These are phyloP conservation scores for Colletotrichum sp. DNA, from an alignment of 2,329 filamentous ascomycete genomes.

Conservation along the genomic window DNA sequence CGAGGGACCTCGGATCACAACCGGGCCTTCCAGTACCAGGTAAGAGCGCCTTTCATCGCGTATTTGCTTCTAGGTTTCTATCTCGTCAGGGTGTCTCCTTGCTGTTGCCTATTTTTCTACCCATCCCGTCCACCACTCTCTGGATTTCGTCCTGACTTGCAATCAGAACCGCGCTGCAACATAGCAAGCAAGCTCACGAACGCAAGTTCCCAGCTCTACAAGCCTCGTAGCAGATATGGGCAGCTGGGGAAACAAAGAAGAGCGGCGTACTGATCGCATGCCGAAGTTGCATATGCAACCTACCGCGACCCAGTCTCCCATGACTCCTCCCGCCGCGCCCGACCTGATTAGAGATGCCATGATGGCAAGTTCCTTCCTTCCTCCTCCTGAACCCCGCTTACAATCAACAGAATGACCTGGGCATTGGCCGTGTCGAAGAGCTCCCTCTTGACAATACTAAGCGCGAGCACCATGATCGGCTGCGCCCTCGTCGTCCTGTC, in stretches of 20 bases:
- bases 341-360: not conserved
- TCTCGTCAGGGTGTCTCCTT: not conserved
- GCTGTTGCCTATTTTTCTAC: not conserved
- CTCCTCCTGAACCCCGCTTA: not conserved
- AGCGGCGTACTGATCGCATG: conserved; percentile 4
- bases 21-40: not conserved
- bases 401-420: conserved; percentile 31
- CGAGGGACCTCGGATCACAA: not conserved
- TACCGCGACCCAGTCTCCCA: not conserved
- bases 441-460: conserved; percentile 27
- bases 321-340: not conserved
- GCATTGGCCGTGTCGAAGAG: conserved; percentile 27
- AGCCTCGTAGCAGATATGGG: not conserved
- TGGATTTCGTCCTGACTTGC: not conserved
- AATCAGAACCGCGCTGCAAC: not conserved
- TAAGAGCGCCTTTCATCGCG: not conserved
- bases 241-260: not conserved
- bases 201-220: not conserved
- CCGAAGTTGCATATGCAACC: not conserved
- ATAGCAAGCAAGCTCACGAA: not conserved
- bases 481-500: not conserved
- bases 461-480: not conserved
- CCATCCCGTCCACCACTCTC: not conserved
- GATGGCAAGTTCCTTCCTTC: not conserved
- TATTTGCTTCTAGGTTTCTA: not conserved